Percentiles rank a stretch among this genome's conserved stretches.
phyloP scores from a whole-genome alignment of 306 rosid species.

The Ormosia semicastrata region DNA sequence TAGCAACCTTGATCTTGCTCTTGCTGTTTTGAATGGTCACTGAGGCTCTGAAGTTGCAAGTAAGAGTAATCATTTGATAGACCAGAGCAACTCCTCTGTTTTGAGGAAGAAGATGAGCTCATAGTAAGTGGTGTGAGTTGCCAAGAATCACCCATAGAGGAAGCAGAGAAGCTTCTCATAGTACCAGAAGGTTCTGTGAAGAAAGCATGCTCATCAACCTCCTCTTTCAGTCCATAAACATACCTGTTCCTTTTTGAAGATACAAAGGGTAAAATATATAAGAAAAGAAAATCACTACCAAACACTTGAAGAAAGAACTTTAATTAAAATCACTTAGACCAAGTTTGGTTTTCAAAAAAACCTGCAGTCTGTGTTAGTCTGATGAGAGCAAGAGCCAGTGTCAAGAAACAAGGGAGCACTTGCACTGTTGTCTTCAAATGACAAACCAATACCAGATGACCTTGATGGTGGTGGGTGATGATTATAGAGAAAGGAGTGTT shows the following conservation, averaged over 20 bases:
- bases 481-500: constrained; percentile 41
- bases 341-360: constrained; percentile 10
- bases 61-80: constrained; percentile 51
- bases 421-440: constrained; percentile 53
- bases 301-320: background rate
- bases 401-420: constrained; percentile 58
- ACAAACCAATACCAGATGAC: constrained; percentile 45
- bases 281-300: background rate
- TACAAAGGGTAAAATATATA: background rate
- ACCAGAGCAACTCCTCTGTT: constrained; percentile 53
- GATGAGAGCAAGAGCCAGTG: constrained; percentile 54
- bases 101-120: constrained; percentile 55
- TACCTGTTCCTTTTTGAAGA: constrained; percentile 52
- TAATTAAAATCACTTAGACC: background rate
- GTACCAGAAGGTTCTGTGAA: constrained; percentile 75
- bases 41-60: constrained; percentile 64
- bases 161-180: constrained; percentile 54
- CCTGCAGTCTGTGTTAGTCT: constrained; percentile 60
- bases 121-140: constrained; percentile 78
- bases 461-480: constrained; percentile 34
- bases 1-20: constrained; percentile 42
- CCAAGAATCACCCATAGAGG: constrained; percentile 68
- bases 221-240: constrained; percentile 62
- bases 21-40: constrained; percentile 35
- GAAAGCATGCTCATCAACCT: constrained; percentile 72